Evolutionary conservation across 2,329 filamentous ascomycete genomes (phyloP), one percentile per base, ranked within the genome.

Genomic region (Clarireedia hainanense): DNA sequence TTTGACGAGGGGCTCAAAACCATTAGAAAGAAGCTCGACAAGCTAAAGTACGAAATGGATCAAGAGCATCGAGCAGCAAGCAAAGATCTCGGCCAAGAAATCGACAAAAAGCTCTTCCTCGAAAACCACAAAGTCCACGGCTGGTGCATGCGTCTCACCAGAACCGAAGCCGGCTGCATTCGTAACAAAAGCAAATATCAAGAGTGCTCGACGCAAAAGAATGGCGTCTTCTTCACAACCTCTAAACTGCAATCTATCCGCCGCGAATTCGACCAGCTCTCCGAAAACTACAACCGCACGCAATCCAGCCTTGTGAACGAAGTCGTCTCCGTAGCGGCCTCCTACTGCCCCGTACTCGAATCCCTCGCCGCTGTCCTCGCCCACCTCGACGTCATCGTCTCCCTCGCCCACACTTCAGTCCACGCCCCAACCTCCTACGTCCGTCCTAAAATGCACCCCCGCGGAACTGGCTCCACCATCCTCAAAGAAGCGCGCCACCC

Each of bases 171-270:
- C 1, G 86, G 88, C 15, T 95, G 89, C 65, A 99, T 99, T 64
- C 86, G 94, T 59, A 95, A 95, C 72, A 95, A 94, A 68, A 85
- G 83, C 57, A 79, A 84, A 50, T 99, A 97, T 66, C 87, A 92
- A 66, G 94, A 99, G 71, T 95, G 91, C 70, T 95, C 91, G 0
- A 99, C 95, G 0, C 94, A 97, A 73, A 99, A 99, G 79, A 99
- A 96, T 69, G 94, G 94, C 45, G 94, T 97, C 55, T 99, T 94
- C 74, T 99, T 99, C 72, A 97, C 94, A 1, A 99, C 94, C 3
- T 84, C 83, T 53, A 84, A 80, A 34, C 77, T 99, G 64, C 86
- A 91, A 67, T 80, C 84, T 26, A 81, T 91, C 65, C 86, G 94
- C 34, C 83, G 92, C 52, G 92, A 99, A 66, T 91, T 95, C 63